Evolutionary conservation across 2,329 filamentous ascomycete genomes (phyloP).

Genomic region (Chaetoscypha palmicola): DNA sequence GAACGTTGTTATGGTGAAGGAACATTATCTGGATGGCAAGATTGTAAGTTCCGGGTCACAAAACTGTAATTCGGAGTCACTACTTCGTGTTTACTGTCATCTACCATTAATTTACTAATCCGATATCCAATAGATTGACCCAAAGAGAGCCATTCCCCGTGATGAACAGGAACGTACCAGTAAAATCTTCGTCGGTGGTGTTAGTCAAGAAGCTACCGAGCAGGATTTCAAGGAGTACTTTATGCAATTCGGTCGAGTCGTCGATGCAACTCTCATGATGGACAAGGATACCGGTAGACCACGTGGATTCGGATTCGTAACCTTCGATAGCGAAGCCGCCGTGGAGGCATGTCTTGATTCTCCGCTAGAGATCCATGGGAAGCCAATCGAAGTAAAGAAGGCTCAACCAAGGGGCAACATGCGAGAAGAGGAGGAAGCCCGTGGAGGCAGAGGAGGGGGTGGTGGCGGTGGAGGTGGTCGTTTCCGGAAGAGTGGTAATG

Average conservation of each 20-base stretch:
- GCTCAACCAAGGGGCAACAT: constrained; percentile 93
- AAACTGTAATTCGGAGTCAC: constrained; percentile 12
- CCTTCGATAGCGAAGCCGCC: constrained; percentile 91
- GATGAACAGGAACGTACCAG: constrained; percentile 98
- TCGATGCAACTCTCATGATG: constrained; percentile 99
- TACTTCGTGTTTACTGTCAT: constrained; percentile 25
- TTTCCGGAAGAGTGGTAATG: constrained; percentile 48
- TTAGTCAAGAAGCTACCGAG: constrained; percentile 94
- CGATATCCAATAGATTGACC: constrained; percentile 63
- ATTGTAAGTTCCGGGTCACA: constrained; percentile 60
- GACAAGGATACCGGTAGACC: constrained; percentile 98
- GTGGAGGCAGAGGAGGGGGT: constrained; percentile 37
- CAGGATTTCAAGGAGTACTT: constrained; percentile 96
- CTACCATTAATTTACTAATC: constrained; percentile 20
- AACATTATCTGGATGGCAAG: constrained; percentile 96
- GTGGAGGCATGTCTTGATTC: constrained; percentile 84
- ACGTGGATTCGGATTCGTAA: constrained; percentile 94
- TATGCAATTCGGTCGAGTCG: constrained; percentile 88
- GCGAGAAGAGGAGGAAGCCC: constrained; percentile 78
- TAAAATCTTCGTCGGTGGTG: constrained; percentile 97
- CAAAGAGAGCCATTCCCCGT: constrained; percentile 91
- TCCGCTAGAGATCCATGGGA: constrained; percentile 86
- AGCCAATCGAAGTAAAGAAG: constrained; percentile 97
- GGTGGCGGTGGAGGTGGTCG: constrained; percentile 30
- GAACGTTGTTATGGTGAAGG: constrained; percentile 99